A percentile compares a stretch with the other conserved stretches of the same genome.
Evolutionary conservation across 2,329 filamentous ascomycete species (phyloP).

Genomic region (Apiospora sp.): DNA sequence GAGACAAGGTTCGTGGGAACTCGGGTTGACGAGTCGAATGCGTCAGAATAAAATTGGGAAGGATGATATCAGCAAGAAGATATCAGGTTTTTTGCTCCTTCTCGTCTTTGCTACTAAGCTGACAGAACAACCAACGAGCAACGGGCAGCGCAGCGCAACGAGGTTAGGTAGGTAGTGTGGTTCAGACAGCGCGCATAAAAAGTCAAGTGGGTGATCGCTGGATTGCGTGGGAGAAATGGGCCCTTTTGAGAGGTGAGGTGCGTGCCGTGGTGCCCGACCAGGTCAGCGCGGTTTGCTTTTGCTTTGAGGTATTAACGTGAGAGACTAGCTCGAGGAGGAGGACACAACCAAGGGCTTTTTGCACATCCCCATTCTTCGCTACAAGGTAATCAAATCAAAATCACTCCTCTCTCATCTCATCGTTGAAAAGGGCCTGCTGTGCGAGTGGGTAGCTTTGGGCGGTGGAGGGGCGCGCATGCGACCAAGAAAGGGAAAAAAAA

Average conservation of each 20-base stretch:
- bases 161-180: slow-evolving; percentile 2
- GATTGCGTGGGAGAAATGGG: slow-evolving; percentile 12
- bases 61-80: neutral
- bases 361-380: slow-evolving; percentile 15
- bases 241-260: slow-evolving; percentile 17
- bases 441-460: slow-evolving; percentile 21
- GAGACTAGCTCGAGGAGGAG: slow-evolving; percentile 5
- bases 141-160: neutral
- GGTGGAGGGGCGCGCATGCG: slow-evolving; percentile 16
- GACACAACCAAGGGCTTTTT: neutral
- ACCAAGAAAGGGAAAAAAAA: slow-evolving; percentile 16
- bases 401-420: slow-evolving; percentile 17
- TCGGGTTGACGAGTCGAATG: slow-evolving; percentile 20
- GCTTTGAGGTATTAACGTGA: slow-evolving; percentile 22
- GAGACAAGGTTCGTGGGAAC: slow-evolving; percentile 23
- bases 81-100: slow-evolving; percentile 16
- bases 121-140: neutral
- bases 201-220: slow-evolving; percentile 10
- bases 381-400: slow-evolving; percentile 21
- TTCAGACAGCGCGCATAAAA: slow-evolving; percentile 14
- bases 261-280: slow-evolving; percentile 11
- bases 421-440: slow-evolving; percentile 12
- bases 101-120: neutral
- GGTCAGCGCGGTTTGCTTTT: neutral
- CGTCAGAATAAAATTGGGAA: slow-evolving; percentile 16